Percentiles rank a stretch among this genome's conserved stretches.
These are phyloP conservation scores for Paramecium primaurelia DNA, from an alignment of 73 alveolate genomes.

Conservation along the genomic window DNA sequence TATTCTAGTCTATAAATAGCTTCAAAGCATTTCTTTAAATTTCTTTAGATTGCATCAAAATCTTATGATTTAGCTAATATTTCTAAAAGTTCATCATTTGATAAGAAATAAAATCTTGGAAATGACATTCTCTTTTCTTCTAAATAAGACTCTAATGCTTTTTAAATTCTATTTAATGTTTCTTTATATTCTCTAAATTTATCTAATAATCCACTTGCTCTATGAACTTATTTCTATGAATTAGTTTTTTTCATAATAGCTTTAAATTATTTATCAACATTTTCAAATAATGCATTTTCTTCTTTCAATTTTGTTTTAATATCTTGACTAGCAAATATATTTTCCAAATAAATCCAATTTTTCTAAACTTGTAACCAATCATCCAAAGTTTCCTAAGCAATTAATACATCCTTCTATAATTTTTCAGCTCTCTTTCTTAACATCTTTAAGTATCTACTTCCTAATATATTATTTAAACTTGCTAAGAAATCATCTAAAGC, in stretches of 20 bases:
- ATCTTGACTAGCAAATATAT: conserved; percentile 96
- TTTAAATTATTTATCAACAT: conserved; percentile 93
- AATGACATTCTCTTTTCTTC: conserved; percentile 96
- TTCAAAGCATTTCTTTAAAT: conserved; percentile 89
- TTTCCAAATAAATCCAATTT: conserved; percentile 99
- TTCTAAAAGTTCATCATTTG: conserved; percentile 95
- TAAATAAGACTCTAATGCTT: conserved; percentile 88
- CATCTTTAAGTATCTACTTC: conserved; percentile 90
- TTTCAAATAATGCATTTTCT: conserved; percentile 88
- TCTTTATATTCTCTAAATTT: conserved; percentile 85
- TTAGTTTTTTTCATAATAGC: conserved; percentile 89
- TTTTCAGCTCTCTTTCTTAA: conserved; percentile 87
- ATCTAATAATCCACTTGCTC: conserved; percentile 74
- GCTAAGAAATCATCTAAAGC: conserved; percentile 94
- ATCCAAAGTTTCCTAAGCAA: conserved; percentile 91
- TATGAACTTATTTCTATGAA: conserved; percentile 84
- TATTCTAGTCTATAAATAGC: conserved; percentile 76
- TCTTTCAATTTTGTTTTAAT: conserved; percentile 93
- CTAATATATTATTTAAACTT: conserved; percentile 85
- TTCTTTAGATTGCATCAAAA: conserved; percentile 86
- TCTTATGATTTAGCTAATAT: conserved; percentile 94
- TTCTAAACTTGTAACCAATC: conserved; percentile 98
- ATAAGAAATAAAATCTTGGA: conserved; percentile 97
- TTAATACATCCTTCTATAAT: conserved; percentile 79
- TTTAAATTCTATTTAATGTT: conserved; percentile 91